Evolutionary conservation across 768 basidiomycete genomes (phyloP).

Genomic region (Naganishia randhawae): DNA sequence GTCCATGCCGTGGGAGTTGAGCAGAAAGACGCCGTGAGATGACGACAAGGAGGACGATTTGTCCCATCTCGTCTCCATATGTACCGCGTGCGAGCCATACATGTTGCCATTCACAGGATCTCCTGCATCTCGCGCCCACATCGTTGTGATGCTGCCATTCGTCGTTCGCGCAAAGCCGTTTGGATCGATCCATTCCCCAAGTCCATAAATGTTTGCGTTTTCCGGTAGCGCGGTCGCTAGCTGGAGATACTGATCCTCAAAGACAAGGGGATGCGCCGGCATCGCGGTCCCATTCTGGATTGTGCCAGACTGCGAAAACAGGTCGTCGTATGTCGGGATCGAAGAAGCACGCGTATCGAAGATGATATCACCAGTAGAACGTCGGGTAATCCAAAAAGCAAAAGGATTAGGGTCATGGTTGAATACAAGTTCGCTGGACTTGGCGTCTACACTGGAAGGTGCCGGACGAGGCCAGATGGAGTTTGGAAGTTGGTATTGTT

Average conservation of each 20-base stretch:
- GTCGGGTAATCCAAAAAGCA: slow-evolving; percentile 74
- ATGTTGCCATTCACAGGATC: slow-evolving; percentile 40
- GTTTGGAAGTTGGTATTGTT: slow-evolving; percentile 66
- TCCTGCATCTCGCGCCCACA: slow-evolving; percentile 13
- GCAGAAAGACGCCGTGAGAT: slow-evolving; percentile 72
- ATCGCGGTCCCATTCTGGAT: slow-evolving; percentile 59
- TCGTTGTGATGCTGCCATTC: slow-evolving; percentile 13
- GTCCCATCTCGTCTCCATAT: slow-evolving; percentile 31
- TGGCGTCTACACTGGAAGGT: background rate
- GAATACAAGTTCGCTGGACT: slow-evolving; percentile 63
- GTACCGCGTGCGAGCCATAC: slow-evolving; percentile 38
- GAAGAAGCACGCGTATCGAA: slow-evolving; percentile 69
- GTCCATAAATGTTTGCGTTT: slow-evolving; percentile 69
- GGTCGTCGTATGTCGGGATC: slow-evolving; percentile 61
- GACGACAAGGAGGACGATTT: slow-evolving; percentile 35
- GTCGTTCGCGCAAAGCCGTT: slow-evolving; percentile 14
- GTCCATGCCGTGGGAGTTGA: slow-evolving; percentile 68
- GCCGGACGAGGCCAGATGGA: slow-evolving; percentile 49
- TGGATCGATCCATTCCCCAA: slow-evolving; percentile 57
- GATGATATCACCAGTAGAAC: slow-evolving; percentile 57
- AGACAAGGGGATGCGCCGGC: slow-evolving; percentile 63
- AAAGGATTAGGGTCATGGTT: slow-evolving; percentile 64
- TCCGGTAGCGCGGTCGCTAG: slow-evolving; percentile 63
- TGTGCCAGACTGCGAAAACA: slow-evolving; percentile 53
- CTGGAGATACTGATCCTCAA: slow-evolving; percentile 72